A percentile compares a stretch with the other conserved stretches of the same genome.
Evolutionary conservation across 2,329 filamentous ascomycete species (phyloP).

Genomic region (Diaporthe sp.): DNA sequence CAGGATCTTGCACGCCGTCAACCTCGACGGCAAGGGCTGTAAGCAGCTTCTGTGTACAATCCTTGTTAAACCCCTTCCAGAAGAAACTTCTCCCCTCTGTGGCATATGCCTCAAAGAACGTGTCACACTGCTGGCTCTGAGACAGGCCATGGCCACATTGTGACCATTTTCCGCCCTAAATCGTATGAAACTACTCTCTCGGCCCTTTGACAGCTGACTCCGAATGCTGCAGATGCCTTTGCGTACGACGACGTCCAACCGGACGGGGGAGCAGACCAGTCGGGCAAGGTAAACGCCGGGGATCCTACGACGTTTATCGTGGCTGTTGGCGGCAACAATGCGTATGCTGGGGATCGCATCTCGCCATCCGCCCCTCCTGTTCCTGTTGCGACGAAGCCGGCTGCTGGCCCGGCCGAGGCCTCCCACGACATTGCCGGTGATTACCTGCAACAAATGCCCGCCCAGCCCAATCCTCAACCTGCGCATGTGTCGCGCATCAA

Average conservation of each 20-base stretch:
- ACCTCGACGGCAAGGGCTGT: conserved; percentile 65
- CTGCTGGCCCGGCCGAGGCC: background rate
- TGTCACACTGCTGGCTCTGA: too few species aligned
- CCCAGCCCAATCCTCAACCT: background rate
- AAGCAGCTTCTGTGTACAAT: too few species aligned
- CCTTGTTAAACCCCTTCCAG: too few species aligned
- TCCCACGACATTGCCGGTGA: background rate
- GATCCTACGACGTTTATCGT: conserved; percentile 61
- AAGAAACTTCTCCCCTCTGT: too few species aligned
- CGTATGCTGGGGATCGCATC: conserved; percentile 40
- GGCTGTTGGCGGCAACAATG: conserved; percentile 56
- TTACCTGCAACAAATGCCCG: background rate
- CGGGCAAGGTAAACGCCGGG: conserved; percentile 64
- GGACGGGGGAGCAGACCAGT: conserved; percentile 61
- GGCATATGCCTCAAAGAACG: too few species aligned
- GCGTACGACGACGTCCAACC: conserved; percentile 71
- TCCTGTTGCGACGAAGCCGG: conserved; percentile 7
- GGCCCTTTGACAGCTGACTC: too few species aligned
- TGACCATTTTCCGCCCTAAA: too few species aligned
- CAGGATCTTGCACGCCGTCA: conserved; percentile 64
- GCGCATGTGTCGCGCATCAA: conserved; percentile 19
- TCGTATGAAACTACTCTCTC: too few species aligned
- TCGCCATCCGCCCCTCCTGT: background rate
- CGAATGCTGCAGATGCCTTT: too few species aligned
- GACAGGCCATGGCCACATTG: too few species aligned